phyloP scores from a whole-genome alignment of 1,284 basidiomycete genomes.

The Ustilago curta region DNA sequence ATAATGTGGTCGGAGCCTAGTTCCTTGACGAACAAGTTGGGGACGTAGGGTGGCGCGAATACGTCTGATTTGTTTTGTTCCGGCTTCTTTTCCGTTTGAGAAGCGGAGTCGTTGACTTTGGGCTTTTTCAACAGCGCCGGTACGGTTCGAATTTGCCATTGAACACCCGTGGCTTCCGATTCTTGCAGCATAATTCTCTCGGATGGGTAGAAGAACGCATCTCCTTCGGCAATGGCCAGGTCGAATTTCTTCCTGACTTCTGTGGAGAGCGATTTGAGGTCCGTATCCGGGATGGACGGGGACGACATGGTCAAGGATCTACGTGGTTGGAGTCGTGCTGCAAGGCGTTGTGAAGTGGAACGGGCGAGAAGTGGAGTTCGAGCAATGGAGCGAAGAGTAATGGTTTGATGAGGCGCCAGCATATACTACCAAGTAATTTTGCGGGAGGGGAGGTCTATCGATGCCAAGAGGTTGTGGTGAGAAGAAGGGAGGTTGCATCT shows the following conservation, averaged over 20 bases:
- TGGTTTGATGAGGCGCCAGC: not conserved
- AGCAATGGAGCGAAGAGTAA: not conserved
- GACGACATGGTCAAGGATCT: constrained; percentile 16
- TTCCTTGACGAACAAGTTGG: constrained; percentile 60
- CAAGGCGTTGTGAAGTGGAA: not conserved
- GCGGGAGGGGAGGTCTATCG: not conserved
- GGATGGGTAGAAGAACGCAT: constrained; percentile 65
- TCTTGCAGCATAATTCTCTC: constrained; percentile 40
- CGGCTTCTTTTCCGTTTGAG: constrained; percentile 16
- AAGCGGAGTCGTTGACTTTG: constrained; percentile 12
- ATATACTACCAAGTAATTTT: constrained; percentile 2
- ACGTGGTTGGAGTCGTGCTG: not conserved
- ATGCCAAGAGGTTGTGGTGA: not conserved
- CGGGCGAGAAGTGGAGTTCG: not conserved
- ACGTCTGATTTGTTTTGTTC: constrained; percentile 61
- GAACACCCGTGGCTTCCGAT: constrained; percentile 10
- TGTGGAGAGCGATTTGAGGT: constrained; percentile 39
- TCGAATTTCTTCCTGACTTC: constrained; percentile 53
- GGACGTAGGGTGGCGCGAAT: constrained; percentile 68
- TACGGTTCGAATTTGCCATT: constrained; percentile 63
- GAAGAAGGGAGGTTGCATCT: not conserved
- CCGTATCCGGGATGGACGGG: constrained; percentile 20
- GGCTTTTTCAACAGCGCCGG: constrained; percentile 64
- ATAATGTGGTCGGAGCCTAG: constrained; percentile 50
- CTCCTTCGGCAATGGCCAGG: constrained; percentile 46